Evolutionary conservation across 116 monocot genomes (phyloP).

Genomic region (Zostera marina): DNA sequence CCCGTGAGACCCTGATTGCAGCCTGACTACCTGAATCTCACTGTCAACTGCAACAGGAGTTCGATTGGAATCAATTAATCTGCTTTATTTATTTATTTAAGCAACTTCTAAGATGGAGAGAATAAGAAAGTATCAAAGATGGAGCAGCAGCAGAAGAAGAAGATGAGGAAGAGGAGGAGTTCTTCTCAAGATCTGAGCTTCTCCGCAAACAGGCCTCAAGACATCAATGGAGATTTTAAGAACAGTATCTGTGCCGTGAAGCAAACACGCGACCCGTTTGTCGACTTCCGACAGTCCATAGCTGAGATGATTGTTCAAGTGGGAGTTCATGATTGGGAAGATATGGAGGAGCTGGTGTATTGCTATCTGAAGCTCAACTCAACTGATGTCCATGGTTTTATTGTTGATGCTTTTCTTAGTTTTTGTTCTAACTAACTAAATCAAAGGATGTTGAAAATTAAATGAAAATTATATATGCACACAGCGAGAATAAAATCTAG

Average conservation of each 20-base stretch:
- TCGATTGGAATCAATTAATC: no score
- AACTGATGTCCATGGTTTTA: conserved; percentile 16
- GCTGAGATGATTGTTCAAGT: conserved; percentile 23
- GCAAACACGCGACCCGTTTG: conserved; percentile 23
- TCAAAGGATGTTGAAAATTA: no score
- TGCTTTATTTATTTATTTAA: no score
- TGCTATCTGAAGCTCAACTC: conserved; percentile 35
- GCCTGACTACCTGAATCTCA: no score
- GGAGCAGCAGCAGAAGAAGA: conserved; percentile 7
- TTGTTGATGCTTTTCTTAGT: conserved; percentile 31
- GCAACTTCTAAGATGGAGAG: no score
- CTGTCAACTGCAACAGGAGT: no score
- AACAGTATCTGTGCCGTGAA: conserved; percentile 31
- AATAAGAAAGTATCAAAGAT: neutral
- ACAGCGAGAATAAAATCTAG: no score
- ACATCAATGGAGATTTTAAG: conserved; percentile 8
- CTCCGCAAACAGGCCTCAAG: conserved; percentile 25
- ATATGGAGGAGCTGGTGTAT: conserved; percentile 41
- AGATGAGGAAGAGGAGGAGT: conserved; percentile 1
- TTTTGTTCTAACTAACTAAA: conserved; percentile 8
- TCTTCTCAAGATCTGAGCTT: conserved; percentile 15
- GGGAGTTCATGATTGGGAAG: conserved; percentile 23
- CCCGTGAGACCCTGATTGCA: no score
- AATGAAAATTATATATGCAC: no score
- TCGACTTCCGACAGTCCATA: conserved; percentile 27